Conservation (phyloP, 768 basidiomycete species). For the Suillus alpinus region DNA sequence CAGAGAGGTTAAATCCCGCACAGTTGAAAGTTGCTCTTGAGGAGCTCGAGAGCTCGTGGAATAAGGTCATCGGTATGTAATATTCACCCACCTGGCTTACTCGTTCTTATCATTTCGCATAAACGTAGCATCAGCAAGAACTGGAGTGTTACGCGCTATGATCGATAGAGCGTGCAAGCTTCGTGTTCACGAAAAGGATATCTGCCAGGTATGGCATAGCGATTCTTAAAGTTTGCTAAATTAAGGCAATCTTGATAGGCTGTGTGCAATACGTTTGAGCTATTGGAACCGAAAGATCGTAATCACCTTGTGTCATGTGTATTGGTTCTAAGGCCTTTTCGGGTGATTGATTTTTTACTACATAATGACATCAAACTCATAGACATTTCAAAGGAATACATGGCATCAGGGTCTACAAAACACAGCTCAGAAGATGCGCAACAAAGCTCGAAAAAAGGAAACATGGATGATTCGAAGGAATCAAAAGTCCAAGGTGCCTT, state of each 20-base stretch:
- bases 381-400: slow-evolving; percentile 22
- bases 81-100: neutral
- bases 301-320: slow-evolving; percentile 64
- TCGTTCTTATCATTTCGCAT: neutral
- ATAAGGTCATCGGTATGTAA: slow-evolving; percentile 68
- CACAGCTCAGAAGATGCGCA: slow-evolving; percentile 13
- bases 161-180: slow-evolving; percentile 65
- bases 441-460: slow-evolving; percentile 12
- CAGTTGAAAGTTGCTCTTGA: slow-evolving; percentile 53
- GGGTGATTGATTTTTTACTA: slow-evolving; percentile 27
- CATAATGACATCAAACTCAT: slow-evolving; percentile 16
- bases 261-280: slow-evolving; percentile 56
- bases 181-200: slow-evolving; percentile 41
- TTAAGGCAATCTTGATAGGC: slow-evolving; percentile 42
- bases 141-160: slow-evolving; percentile 74
- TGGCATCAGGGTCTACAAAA: slow-evolving; percentile 5
- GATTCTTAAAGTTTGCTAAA: neutral
- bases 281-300: slow-evolving; percentile 47
- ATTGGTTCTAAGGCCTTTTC: slow-evolving; percentile 48
- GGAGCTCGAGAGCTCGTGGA: slow-evolving; percentile 61
- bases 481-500: slow-evolving; percentile 83
- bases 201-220: slow-evolving; percentile 53
- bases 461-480: slow-evolving; percentile 42
- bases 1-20: slow-evolving; percentile 56
- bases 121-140: slow-evolving; percentile 60